Percentiles rank a stretch among this genome's conserved stretches.
These are phyloP conservation scores for Citrus cavaleriei DNA, from an alignment of 345 rosid genomes.

Conservation along the genomic window DNA sequence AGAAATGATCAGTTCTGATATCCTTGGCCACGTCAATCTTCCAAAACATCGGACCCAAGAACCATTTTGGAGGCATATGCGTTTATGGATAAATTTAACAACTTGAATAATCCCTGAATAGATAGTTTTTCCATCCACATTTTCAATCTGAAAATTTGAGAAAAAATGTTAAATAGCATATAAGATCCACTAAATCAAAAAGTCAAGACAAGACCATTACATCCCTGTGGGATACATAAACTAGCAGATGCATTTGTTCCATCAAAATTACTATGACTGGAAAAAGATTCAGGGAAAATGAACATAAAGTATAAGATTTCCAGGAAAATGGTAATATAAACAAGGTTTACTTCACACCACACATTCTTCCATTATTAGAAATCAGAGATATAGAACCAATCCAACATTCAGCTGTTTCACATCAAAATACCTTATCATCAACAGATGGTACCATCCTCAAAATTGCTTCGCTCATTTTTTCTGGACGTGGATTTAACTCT, in stretches of 20 bases:
- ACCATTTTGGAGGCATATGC: slow-evolving; percentile 70
- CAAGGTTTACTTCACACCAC: neutral
- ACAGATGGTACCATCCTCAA: slow-evolving; percentile 50
- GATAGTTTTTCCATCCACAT: slow-evolving; percentile 53
- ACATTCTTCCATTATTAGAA: neutral
- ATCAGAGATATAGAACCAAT: neutral
- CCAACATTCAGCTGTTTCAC: neutral
- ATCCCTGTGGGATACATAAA: neutral
- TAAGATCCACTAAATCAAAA: slow-evolving; percentile 8
- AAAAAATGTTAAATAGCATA: neutral
- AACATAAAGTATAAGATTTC: neutral
- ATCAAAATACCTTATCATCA: slow-evolving; percentile 44
- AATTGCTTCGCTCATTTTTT: slow-evolving; percentile 42
- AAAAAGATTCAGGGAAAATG: neutral
- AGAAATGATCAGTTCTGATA: slow-evolving; percentile 77
- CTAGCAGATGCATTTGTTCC: neutral
- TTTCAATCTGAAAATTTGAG: slow-evolving; percentile 40
- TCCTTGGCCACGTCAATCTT: slow-evolving; percentile 91
- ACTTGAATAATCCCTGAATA: slow-evolving; percentile 59
- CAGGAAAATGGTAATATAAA: neutral
- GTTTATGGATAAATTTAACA: slow-evolving; percentile 57
- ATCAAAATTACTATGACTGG: neutral
- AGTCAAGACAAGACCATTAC: neutral
- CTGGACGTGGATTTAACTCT: slow-evolving; percentile 42
- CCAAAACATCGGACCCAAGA: slow-evolving; percentile 81